Base-by-base conservation (phyloP, 441 rosid genomes). In the Brassica balearica region DNA sequence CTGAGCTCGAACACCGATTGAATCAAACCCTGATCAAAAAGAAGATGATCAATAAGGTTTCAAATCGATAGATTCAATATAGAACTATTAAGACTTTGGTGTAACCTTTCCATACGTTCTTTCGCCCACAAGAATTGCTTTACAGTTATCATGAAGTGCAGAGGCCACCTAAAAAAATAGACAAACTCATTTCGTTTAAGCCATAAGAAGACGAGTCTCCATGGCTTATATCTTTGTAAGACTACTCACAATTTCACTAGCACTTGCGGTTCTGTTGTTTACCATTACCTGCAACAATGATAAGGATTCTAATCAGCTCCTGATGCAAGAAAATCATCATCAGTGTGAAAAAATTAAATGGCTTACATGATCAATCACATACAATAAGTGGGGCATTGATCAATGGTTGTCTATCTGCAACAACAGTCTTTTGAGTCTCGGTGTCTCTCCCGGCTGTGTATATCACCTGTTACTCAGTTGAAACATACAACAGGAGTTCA, bases 91-190 rank as follows among this genome's bases (percentile, higher is more conserved):
- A 53, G 68, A 41, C 12, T 43, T 3, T 69, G 74, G 23, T 63
- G 17, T 67, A 77, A 91, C 99, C 98, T 92, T 95, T 85, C 99
- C 98, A 69, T 85, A 93, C 25, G 97, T 95, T 83, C 83, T 88
- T 66, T 93, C 97, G 14, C 98, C 98, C 56, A 92, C 99, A 46
- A 95, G 99, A 74, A 92, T 90, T 72, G 97, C 97, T 86, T 85
- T 91, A 77, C 96, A 91, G 80, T 94, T 94, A 85, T 94, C 96
- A 82, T 92, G 97, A 72, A 95, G 98, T 51, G 99, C 97, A 80
- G 99, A 92, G 51, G 98, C 99, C 76, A 93, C 98, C 98, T 95
- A 81, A 81, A 3, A 80, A 82, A 9, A 75, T 68, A 53, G 1
- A 66, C 38, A 27, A 19, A 69, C 14, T 59, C 34, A 65, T 4